These are phyloP conservation scores for Fomitopsis pulvina DNA, from an alignment of 768 basidiomycete species.

Conservation along the genomic window DNA sequence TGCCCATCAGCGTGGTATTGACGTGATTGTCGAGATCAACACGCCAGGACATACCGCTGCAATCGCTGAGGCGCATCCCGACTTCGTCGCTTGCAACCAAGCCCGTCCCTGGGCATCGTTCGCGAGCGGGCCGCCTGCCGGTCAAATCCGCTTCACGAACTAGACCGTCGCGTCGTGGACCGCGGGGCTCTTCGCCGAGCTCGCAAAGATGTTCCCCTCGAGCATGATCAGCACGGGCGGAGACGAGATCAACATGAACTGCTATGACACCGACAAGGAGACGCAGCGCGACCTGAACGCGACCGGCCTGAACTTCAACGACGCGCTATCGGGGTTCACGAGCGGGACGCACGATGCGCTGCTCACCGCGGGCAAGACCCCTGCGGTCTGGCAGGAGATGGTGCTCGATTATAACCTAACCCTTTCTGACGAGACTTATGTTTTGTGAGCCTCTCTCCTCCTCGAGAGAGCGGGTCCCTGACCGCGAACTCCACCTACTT, in stretches of 20 bases:
- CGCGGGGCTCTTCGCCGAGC: slow-evolving; percentile 25
- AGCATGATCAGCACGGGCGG: slow-evolving; percentile 40
- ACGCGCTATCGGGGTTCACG: slow-evolving; percentile 35
- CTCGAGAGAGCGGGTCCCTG: slow-evolving; percentile 5
- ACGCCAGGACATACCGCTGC: slow-evolving; percentile 45
- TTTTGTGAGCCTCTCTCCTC: slow-evolving; percentile 39
- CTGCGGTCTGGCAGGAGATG: slow-evolving; percentile 41
- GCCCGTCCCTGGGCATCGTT: slow-evolving; percentile 29
- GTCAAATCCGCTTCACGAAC: slow-evolving; percentile 39
- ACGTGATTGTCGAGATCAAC: slow-evolving; percentile 43
- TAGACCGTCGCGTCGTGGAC: slow-evolving; percentile 28
- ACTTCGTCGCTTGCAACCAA: slow-evolving; percentile 38
- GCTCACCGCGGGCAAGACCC: slow-evolving; percentile 33
- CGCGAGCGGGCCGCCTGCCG: slow-evolving; percentile 41
- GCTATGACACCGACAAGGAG: slow-evolving; percentile 31
- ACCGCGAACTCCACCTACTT: slow-evolving; percentile 69
- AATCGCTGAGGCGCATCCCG: slow-evolving; percentile 36
- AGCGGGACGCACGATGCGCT: slow-evolving; percentile 28
- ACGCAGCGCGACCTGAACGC: slow-evolving; percentile 26
- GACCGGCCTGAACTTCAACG: slow-evolving; percentile 25
- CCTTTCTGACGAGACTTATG: slow-evolving; percentile 36
- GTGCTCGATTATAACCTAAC: slow-evolving; percentile 32
- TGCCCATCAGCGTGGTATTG: slow-evolving; percentile 48
- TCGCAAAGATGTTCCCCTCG: slow-evolving; percentile 25
- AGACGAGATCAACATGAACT: slow-evolving; percentile 38